Base-by-base conservation (phyloP, 139 green algal species). In the Asterochloris erici region DNA sequence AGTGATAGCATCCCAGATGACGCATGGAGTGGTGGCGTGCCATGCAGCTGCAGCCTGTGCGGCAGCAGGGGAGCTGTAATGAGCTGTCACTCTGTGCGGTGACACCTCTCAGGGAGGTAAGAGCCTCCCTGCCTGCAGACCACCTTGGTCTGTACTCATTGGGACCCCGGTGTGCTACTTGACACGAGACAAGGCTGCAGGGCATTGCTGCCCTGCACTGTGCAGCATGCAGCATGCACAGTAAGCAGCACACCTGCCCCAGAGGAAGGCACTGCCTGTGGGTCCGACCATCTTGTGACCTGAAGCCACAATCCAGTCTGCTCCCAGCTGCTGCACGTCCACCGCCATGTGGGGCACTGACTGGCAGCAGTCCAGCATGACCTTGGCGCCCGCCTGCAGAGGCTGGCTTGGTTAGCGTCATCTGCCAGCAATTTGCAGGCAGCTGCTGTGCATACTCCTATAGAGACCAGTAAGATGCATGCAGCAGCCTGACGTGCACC, bases 251-350 rank as follows among this genome's bases (percentile, higher is more conserved):
- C 76, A 86, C 88, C 84, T 93, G 76, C 95, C 97, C 95, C 97
- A 99, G 28, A 99, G 90, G 87, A 99, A 99, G 26, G 97, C 97
- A 62, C 98, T 97, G 85, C 97, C 97, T 19, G 97, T 98, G 23
- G 97, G 96, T 0, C 90, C 97, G 77, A 95, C 98, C 93, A 98
- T 97, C 86, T 99, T 99, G 91, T 99, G 97, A 11, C 79, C 87
- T n/a, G 91, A 96, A 14, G 89, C 96, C 61, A 98, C 97, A 54
- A 99, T 94, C 88, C 92, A 99, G 89, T 99, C 97, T 19, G 90
- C 95, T 0, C 94, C 96, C 61, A 99, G 89, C 6, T 84, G 78
- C 76, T 92, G 85, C 26, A 99, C 97, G 78, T 99, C 92, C 12
- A 99, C 87, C 0, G 94, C 91, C 92, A 97, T 97, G 93, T 98